These are phyloP conservation scores for Pinus tabuliformis DNA, from an alignment of 75 land plant species.

Conservation along the genomic window DNA sequence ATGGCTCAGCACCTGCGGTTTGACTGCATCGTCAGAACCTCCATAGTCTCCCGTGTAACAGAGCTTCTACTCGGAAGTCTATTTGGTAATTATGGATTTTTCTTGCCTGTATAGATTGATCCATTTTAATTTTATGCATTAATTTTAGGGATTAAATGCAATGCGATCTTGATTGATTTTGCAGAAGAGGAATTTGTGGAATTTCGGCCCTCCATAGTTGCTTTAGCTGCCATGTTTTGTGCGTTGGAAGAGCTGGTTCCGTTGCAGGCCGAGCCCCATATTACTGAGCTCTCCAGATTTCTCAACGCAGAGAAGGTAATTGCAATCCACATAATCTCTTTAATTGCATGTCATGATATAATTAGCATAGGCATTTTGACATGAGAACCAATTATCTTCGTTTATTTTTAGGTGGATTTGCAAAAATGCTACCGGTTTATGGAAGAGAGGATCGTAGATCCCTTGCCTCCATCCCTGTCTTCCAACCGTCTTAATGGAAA, in stretches of 20 bases:
- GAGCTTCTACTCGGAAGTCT: constrained; percentile 21
- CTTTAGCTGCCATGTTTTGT: background rate
- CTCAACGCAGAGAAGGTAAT: background rate
- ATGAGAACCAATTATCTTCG: background rate
- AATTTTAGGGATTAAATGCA: background rate
- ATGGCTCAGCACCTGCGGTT: constrained; percentile 2
- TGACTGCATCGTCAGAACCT: constrained; percentile 5
- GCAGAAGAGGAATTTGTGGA: background rate
- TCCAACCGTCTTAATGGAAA: background rate
- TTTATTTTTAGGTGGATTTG: background rate
- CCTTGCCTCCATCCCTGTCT: background rate
- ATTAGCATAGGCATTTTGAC: background rate
- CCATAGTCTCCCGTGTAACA: constrained; percentile 16
- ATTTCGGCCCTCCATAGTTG: constrained; percentile 1
- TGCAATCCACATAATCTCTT: background rate
- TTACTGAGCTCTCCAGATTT: background rate
- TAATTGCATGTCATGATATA: background rate
- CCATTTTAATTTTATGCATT: background rate
- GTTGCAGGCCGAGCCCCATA: background rate
- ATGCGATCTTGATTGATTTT: background rate
- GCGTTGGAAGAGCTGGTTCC: background rate
- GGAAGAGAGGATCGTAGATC: background rate
- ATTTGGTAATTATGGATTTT: background rate
- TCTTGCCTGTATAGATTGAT: background rate
- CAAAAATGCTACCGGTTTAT: background rate